Conservation (phyloP, 306 rosid genomes). For the Castanea mollissima region DNA sequence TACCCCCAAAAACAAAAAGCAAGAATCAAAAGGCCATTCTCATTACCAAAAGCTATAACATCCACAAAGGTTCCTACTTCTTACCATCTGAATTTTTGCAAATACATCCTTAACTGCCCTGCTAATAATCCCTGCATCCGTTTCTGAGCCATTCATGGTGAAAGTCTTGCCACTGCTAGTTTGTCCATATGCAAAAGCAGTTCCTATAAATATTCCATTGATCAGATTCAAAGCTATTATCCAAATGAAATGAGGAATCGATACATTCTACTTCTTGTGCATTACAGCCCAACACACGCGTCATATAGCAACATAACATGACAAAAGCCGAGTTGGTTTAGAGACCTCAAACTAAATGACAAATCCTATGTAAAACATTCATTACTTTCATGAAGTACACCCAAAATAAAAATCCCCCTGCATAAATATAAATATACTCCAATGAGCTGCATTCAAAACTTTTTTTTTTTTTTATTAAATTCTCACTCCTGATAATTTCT, state of each 20-base stretch:
- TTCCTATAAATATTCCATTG: constrained; percentile 53
- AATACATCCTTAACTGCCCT: constrained; percentile 75
- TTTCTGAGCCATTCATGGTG: constrained; percentile 91
- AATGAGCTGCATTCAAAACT: neutral
- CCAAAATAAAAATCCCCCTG: neutral
- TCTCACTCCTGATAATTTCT: neutral
- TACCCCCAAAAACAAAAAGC: neutral
- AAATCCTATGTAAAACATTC: neutral
- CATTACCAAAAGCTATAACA: constrained; percentile 6
- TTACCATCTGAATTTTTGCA: constrained; percentile 67
- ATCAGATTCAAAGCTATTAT: constrained; percentile 15
- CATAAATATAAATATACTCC: neutral
- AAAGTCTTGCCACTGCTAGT: constrained; percentile 99
- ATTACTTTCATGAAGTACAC: neutral
- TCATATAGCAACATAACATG: no score
- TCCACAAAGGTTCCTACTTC: constrained; percentile 26
- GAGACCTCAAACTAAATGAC: no score
- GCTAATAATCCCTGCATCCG: constrained; percentile 80
- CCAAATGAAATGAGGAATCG: neutral
- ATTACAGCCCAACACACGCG: neutral
- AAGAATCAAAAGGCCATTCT: constrained; percentile 15
- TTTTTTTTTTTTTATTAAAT: neutral
- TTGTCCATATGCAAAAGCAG: constrained; percentile 98
- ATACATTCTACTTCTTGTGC: neutral
- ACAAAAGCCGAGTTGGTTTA: no score